Percentiles rank a stretch among this genome's conserved stretches.
phyloP scores from a whole-genome alignment of 192 early-diverging fungal genomes.

The Coemansia sp. region DNA sequence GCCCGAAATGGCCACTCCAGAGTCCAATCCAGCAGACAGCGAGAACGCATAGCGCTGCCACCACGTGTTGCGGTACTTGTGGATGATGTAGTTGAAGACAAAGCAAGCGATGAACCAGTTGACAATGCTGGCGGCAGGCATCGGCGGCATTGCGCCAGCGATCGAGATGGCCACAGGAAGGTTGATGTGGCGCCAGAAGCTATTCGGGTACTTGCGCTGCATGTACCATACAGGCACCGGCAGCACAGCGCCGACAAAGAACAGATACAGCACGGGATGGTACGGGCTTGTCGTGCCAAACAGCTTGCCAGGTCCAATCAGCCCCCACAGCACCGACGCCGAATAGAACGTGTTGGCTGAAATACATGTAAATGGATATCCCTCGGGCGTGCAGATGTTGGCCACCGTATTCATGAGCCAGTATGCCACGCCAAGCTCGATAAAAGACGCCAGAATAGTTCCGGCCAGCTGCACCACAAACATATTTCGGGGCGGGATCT shows the following conservation, averaged over 20 bases:
- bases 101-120: constrained; percentile 70
- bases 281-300: constrained; percentile 63
- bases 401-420: constrained; percentile 65
- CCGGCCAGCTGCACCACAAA: constrained; percentile 74
- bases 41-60: constrained; percentile 63
- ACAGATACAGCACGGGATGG: constrained; percentile 49
- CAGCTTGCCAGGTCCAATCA: constrained; percentile 70
- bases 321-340: constrained; percentile 77
- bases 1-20: constrained; percentile 49
- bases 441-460: constrained; percentile 66
- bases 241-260: constrained; percentile 66
- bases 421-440: constrained; percentile 67
- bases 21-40: constrained; percentile 49
- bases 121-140: constrained; percentile 62
- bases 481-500: constrained; percentile 81
- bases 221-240: constrained; percentile 72
- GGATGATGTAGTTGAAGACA: constrained; percentile 68
- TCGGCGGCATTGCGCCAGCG: constrained; percentile 63
- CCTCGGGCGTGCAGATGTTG: constrained; percentile 61
- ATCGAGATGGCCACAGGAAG: constrained; percentile 68
- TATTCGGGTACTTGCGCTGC: constrained; percentile 62
- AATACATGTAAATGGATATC: constrained; percentile 68
- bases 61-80: constrained; percentile 65
- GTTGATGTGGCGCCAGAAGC: constrained; percentile 63
- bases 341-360: constrained; percentile 64